These are phyloP conservation scores for Nemania bipapillata DNA, from an alignment of 2,329 filamentous ascomycete species.

Conservation along the genomic window DNA sequence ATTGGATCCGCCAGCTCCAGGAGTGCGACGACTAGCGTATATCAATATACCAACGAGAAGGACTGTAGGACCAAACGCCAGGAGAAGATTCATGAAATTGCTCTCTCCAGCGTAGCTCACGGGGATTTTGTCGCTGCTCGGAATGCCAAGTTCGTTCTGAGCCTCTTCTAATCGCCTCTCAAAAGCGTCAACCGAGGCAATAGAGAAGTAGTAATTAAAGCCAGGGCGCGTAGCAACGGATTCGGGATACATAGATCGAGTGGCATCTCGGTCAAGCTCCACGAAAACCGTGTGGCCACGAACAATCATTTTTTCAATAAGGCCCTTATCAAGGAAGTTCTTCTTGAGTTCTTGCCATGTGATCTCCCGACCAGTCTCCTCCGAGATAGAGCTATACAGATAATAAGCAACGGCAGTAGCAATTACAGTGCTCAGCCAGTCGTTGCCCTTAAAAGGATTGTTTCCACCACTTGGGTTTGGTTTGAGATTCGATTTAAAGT, in stretches of 20 bases:
- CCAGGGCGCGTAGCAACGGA: conserved; percentile 73
- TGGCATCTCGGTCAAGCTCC: conserved; percentile 79
- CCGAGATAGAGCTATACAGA: conserved; percentile 58
- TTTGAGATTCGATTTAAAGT: conserved; percentile 41
- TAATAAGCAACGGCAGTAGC: conserved; percentile 57
- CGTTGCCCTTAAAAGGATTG: conserved; percentile 42
- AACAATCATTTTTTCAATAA: conserved; percentile 91
- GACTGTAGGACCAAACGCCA: conserved; percentile 85
- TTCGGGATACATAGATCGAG: conserved; percentile 78
- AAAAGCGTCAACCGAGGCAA: conserved; percentile 93
- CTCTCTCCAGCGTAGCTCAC: conserved; percentile 86
- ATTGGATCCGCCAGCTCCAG: conserved; percentile 73
- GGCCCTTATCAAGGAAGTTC: conserved; percentile 93
- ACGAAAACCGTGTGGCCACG: conserved; percentile 82
- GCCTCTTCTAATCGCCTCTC: conserved; percentile 88
- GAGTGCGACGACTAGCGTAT: conserved; percentile 77
- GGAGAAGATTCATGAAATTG: conserved; percentile 76
- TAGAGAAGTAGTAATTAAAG: conserved; percentile 92
- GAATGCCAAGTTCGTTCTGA: conserved; percentile 87
- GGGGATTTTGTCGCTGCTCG: conserved; percentile 87
- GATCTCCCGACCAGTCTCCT: conserved; percentile 73
- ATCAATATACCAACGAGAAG: conserved; percentile 85
- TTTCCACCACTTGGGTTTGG: conserved; percentile 33
- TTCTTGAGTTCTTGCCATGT: conserved; percentile 97
- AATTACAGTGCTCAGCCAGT: conserved; percentile 65